Base-by-base conservation (phyloP, 352 stramenopile species). In the Globisporangium solare region DNA sequence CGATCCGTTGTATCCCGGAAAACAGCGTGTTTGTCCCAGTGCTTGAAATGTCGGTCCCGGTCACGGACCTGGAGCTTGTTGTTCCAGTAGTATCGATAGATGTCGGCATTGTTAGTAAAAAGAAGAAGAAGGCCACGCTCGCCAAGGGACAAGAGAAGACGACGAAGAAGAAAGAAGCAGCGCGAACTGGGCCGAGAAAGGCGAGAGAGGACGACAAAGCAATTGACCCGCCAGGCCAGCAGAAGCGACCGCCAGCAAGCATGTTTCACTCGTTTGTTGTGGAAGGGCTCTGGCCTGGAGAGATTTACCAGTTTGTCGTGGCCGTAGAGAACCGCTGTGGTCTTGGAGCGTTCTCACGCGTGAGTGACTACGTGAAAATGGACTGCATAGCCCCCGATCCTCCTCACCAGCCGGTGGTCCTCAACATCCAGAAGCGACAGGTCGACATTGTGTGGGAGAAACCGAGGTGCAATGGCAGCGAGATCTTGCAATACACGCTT, bases 341-440 rank as follows among this genome's bases (percentile, higher is more conserved):
- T 5, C 18, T 84, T 0, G 79, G 67, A 4, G 70, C 74, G 24
- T 89, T 88, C 54, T 89, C 75, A n/a, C 65, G 64, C 2, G 58
- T 81, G 43, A 88, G 74, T 17, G 79, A 88, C 56, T 92, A 89
- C 32, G 63, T 89, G 49, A 85, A 85, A 46, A 92, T 87, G 74
- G 65, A 83, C 46, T 76, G 73, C 20, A 84, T 63, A 15, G 79
- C 68, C 0, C 77, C 79, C 0, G 77, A 92, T 24, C 58, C 78
- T 11, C 82, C 82, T 7, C 37, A 17, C 1, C 54, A 62, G 32
- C 79, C 79, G 18, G 54, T 59, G 7, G 61, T 89, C 47, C 13
- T 58, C 8, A 56, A 56, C 6, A 52, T 92, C 15, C 54, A 68
- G 2, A 76, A 81, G 40, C 68, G 73, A 0, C 54, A 79, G 31